A percentile compares a stretch with the other conserved stretches of the same genome.
Evolutionary conservation across 2,329 filamentous ascomycete species (phyloP).

Genomic region (Xylaria hypoxylon): DNA sequence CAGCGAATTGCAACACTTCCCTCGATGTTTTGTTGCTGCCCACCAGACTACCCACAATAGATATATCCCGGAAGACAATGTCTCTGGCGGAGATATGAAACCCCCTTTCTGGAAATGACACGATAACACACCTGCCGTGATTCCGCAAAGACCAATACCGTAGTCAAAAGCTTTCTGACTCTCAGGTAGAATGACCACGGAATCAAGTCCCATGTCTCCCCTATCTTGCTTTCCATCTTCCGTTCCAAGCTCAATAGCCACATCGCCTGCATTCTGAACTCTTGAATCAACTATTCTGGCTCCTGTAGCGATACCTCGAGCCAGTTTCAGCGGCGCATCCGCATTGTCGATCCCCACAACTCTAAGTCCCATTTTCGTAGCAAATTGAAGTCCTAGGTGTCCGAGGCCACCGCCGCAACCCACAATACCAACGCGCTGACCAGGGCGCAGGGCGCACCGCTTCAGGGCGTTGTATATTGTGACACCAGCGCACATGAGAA

Average conservation of each 20-base stretch:
- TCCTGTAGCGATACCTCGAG: slow-evolving; percentile 49
- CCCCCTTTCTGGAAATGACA: slow-evolving; percentile 59
- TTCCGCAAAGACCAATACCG: slow-evolving; percentile 57
- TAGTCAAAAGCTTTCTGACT: slow-evolving; percentile 61
- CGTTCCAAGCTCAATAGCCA: slow-evolving; percentile 48
- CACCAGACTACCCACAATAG: slow-evolving; percentile 56
- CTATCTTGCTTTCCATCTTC: slow-evolving; percentile 51
- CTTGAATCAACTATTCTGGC: slow-evolving; percentile 56
- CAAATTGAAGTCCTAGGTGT: slow-evolving; percentile 48
- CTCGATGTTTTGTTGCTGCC: slow-evolving; percentile 55
- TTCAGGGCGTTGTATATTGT: slow-evolving; percentile 57
- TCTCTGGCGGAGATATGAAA: slow-evolving; percentile 57
- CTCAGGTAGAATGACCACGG: slow-evolving; percentile 60
- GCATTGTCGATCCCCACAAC: slow-evolving; percentile 55
- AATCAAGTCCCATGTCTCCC: slow-evolving; percentile 59
- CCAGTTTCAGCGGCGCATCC: slow-evolving; percentile 51
- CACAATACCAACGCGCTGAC: slow-evolving; percentile 55
- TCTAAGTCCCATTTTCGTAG: slow-evolving; percentile 49
- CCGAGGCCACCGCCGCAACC: slow-evolving; percentile 52
- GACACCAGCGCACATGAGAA: slow-evolving; percentile 58
- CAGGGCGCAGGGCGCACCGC: slow-evolving; percentile 48
- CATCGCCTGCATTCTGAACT: slow-evolving; percentile 38
- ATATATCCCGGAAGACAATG: slow-evolving; percentile 59
- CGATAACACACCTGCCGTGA: slow-evolving; percentile 59
- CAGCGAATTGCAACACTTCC: slow-evolving; percentile 56